phyloP scores from a whole-genome alignment of 2,329 filamentous ascomycete species.

The Remersonia thermophila region DNA sequence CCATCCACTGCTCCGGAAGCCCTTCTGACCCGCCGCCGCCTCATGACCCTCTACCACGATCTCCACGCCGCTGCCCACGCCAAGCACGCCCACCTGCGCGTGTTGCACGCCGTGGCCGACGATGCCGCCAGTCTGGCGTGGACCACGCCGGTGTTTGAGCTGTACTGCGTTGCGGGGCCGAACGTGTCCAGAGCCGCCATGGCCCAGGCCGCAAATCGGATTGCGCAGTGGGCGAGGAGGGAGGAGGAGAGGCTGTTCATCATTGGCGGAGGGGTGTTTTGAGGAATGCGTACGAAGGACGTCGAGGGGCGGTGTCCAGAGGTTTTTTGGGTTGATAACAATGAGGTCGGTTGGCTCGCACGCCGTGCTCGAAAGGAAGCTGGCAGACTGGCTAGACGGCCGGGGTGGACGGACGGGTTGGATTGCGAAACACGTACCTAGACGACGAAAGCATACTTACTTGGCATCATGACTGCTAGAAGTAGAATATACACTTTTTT shows the following conservation, averaged over 20 bases:
- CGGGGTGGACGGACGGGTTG: too few relatives aligned
- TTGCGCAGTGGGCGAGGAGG: conserved; percentile 80
- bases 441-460: too few relatives aligned
- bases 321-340: too few relatives aligned
- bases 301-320: too few relatives aligned
- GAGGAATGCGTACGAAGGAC: conserved; percentile 4
- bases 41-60: conserved; percentile 75
- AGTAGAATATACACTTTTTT: too few relatives aligned
- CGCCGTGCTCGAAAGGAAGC: too few relatives aligned
- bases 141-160: conserved; percentile 82
- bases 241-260: conserved; percentile 95
- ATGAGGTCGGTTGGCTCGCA: too few relatives aligned
- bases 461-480: too few relatives aligned
- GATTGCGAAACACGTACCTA: too few relatives aligned
- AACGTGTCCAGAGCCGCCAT: conserved; percentile 52
- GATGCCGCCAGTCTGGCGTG: conserved; percentile 75
- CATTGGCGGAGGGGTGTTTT: conserved; percentile 87
- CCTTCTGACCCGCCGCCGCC: conserved; percentile 50
- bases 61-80: conserved; percentile 78
- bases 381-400: too few relatives aligned
- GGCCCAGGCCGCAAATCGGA: conserved; percentile 74
- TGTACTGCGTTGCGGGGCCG: conserved; percentile 87
- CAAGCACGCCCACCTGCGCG: conserved; percentile 72
- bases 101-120: conserved; percentile 66
- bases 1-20: conserved; percentile 18